Evolutionary conservation across 176 grass and related monocot genomes (phyloP).

Genomic region (Oropetium thomaeum): DNA sequence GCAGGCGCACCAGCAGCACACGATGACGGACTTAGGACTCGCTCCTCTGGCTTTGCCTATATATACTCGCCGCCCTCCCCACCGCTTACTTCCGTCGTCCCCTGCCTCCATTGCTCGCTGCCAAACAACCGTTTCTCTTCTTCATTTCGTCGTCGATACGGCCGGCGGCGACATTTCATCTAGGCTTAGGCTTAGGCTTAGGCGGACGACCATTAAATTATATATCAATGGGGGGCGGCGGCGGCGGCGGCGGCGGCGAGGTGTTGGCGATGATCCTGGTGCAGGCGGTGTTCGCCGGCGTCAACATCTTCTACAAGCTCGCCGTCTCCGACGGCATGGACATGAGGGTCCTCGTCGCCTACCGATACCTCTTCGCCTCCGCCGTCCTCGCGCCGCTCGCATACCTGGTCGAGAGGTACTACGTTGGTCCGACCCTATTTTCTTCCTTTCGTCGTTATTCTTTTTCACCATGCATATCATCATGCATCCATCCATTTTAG

Average conservation of each 20-base stretch:
- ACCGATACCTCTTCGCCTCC: slow-evolving; percentile 79
- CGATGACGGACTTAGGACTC: no score
- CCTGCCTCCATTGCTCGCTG: background rate
- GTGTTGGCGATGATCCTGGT: slow-evolving; percentile 61
- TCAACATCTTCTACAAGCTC: slow-evolving; percentile 91
- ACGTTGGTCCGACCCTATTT: background rate
- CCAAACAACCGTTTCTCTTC: background rate
- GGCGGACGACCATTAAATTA: no score
- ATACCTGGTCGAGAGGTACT: slow-evolving; percentile 69
- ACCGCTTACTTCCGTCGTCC: background rate
- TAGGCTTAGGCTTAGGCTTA: no score
- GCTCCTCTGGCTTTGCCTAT: background rate
- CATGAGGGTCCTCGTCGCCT: slow-evolving; percentile 67
- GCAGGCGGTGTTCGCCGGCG: slow-evolving; percentile 64
- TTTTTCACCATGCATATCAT: no score
- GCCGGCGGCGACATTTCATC: no score
- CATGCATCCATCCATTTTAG: no score
- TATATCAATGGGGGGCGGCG: background rate
- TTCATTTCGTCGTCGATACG: background rate
- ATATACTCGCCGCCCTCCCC: background rate
- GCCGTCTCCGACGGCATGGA: slow-evolving; percentile 91
- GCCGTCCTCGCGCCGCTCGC: slow-evolving; percentile 64
- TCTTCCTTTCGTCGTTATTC: no score
- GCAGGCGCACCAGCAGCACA: no score
- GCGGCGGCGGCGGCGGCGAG: background rate